Conservation (phyloP, 2,329 filamentous ascomycete genomes). For the Calonectria crousiana region DNA sequence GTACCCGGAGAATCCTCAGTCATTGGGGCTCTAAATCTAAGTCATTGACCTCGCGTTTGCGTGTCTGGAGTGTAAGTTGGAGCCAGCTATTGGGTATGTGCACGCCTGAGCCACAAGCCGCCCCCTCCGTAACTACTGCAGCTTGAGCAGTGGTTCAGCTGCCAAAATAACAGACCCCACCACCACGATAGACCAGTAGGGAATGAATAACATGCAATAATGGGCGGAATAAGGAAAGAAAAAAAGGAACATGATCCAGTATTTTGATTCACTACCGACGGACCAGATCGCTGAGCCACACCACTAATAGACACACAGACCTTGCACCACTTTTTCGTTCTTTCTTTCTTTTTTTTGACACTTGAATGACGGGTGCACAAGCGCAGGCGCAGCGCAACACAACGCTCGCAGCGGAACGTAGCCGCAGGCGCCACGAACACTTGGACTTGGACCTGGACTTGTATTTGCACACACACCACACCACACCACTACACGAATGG, state of each 20-base stretch:
- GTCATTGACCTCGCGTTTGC: not conserved
- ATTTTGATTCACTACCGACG: slow-evolving; percentile 10
- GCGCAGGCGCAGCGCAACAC: slow-evolving; percentile 3
- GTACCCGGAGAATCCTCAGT: not conserved
- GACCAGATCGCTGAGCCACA: slow-evolving; percentile 16
- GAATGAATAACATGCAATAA: not conserved
- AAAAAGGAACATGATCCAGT: not conserved
- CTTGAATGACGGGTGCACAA: not conserved
- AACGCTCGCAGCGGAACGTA: not conserved
- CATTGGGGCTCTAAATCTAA: not conserved
- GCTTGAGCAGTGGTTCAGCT: slow-evolving; percentile 33
- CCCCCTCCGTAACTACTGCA: slow-evolving; percentile 15
- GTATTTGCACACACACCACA: not conserved
- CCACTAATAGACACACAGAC: slow-evolving; percentile 35
- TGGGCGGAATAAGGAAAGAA: not conserved
- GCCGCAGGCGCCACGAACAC: not conserved
- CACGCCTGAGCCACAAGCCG: slow-evolving; percentile 15
- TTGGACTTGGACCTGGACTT: not conserved
- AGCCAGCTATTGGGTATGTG: not conserved
- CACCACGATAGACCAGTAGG: not conserved
- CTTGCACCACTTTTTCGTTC: slow-evolving; percentile 28
- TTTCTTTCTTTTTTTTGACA: not conserved
- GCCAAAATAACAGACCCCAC: slow-evolving; percentile 4
- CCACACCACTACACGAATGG: not conserved
- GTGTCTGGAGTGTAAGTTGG: not conserved